phyloP scores from a whole-genome alignment of 345 rosid species.

The Euphorbia lathyris region DNA sequence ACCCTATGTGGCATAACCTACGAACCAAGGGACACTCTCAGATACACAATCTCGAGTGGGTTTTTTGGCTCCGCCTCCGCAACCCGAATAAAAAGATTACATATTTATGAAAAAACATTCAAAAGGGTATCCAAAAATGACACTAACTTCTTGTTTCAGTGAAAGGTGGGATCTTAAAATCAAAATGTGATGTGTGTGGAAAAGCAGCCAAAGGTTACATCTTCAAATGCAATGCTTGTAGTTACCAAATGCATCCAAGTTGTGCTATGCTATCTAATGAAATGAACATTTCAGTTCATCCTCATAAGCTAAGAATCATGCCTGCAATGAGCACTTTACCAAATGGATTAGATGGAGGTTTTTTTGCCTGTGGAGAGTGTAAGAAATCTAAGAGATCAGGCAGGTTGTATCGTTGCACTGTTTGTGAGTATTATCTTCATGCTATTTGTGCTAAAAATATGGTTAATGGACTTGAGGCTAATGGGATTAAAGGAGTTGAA shows the following conservation, averaged over 20 bases:
- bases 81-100: background rate
- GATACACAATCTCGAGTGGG: no score
- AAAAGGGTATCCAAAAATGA: no score
- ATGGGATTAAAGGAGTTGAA: constrained; percentile 42
- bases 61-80: no score
- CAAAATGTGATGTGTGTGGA: constrained; percentile 69
- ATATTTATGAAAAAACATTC: background rate
- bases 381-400: constrained; percentile 51
- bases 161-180: constrained; percentile 63
- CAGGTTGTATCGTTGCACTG: constrained; percentile 60
- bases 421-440: constrained; percentile 72
- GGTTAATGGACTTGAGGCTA: constrained; percentile 65
- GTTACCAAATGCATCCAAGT: constrained; percentile 83
- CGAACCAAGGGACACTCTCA: no score
- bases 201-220: constrained; percentile 59
- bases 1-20: no score
- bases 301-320: constrained; percentile 53
- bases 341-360: constrained; percentile 12
- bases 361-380: constrained; percentile 67
- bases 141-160: constrained; percentile 19
- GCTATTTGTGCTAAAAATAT: constrained; percentile 74
- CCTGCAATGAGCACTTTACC: constrained; percentile 16
- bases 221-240: constrained; percentile 66
- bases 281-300: constrained; percentile 46
- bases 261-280: constrained; percentile 68